Percentiles rank a stretch among this genome's conserved stretches.
Evolutionary conservation across 495 filamentous ascomycete genomes (phyloP).

Genomic region (Xylaria palmicola): DNA sequence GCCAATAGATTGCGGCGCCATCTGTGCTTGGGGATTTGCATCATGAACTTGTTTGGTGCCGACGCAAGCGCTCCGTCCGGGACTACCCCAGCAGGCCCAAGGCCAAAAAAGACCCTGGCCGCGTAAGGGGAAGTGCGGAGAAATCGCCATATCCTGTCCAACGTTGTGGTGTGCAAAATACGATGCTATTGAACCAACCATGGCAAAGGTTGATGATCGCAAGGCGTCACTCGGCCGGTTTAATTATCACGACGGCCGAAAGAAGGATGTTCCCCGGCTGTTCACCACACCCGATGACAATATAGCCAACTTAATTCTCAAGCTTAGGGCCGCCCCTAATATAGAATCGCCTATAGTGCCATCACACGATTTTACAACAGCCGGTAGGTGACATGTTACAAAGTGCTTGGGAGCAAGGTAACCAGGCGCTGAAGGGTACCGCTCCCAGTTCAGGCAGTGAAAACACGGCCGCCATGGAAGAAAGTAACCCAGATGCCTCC

Average conservation of each 20-base stretch:
- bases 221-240: conserved; percentile 6
- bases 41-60: conserved; percentile 4
- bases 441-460: neutral
- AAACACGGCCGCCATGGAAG: neutral
- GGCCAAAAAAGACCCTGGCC: neutral
- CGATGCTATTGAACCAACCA: conserved; percentile 5
- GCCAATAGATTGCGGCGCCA: neutral
- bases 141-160: neutral
- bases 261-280: neutral
- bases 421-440: neutral
- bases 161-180: neutral
- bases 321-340: neutral
- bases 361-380: neutral
- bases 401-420: too few relatives aligned
- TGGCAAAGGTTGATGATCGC: neutral
- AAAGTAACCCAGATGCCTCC: neutral
- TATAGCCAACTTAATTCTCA: neutral
- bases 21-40: neutral
- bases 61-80: conserved; percentile 1
- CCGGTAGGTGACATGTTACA: neutral
- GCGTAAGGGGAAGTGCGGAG: conserved; percentile 12
- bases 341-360: neutral
- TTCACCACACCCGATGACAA: neutral
- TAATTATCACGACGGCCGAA: conserved; percentile 1
- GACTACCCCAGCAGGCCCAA: neutral